Evolutionary conservation across 495 filamentous ascomycete species (phyloP).

Genomic region (Haplographium delicatum): DNA sequence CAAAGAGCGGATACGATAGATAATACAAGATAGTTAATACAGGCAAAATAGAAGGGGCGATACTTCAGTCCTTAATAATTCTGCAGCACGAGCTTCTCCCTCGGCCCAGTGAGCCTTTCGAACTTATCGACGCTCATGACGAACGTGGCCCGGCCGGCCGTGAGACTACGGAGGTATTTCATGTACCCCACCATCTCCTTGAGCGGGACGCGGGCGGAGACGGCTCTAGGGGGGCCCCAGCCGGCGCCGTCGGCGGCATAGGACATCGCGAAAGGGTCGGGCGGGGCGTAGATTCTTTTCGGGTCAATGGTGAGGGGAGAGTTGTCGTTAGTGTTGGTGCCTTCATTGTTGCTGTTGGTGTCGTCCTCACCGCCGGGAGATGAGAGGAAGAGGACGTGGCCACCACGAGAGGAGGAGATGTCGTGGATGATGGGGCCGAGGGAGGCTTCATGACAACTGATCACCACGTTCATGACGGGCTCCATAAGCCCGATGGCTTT

Average conservation of each 20-base stretch:
- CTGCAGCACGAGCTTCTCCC: conserved; percentile 34
- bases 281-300: conserved; percentile 72
- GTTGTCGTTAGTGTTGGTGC: conserved; percentile 9
- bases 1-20: too few species aligned
- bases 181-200: conserved; percentile 98
- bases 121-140: conserved; percentile 90
- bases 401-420: conserved; percentile 74
- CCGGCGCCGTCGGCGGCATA: conserved; percentile 6
- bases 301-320: conserved; percentile 50
- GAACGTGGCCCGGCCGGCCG: conserved; percentile 83
- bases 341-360: conserved; percentile 44
- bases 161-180: conserved; percentile 82
- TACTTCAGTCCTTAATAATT: too few species aligned
- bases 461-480: conserved; percentile 82
- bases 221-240: conserved; percentile 37
- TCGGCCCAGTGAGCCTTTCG: conserved; percentile 66
- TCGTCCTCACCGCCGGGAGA: too few species aligned
- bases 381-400: conserved; percentile 77
- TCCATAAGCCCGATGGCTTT: conserved; percentile 69
- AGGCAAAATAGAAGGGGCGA: too few species aligned
- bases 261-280: conserved; percentile 68
- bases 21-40: too few species aligned
- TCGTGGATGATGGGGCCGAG: conserved; percentile 89
- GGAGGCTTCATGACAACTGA: conserved; percentile 74
- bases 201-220: conserved; percentile 81